Evolutionary conservation across 768 basidiomycete species (phyloP).

Genomic region (Suillus luteus): DNA sequence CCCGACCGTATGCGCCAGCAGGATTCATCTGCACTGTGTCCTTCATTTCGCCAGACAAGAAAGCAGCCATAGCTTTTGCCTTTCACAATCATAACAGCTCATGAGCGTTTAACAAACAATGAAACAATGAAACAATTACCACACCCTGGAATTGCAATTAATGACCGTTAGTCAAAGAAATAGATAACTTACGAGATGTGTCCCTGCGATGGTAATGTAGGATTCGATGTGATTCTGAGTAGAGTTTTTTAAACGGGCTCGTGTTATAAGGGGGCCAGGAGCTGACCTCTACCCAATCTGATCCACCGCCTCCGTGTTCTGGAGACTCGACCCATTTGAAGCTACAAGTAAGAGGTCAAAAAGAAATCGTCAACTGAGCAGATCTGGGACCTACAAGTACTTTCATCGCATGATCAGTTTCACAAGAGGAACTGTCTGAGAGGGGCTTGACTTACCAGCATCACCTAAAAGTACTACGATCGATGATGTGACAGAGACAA

Average conservation of each 20-base stretch:
- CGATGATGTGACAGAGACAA: constrained; percentile 38
- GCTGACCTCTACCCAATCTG: constrained; percentile 86
- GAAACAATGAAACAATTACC: constrained; percentile 42
- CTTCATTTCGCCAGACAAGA: constrained; percentile 94
- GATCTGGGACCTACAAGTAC: constrained; percentile 74
- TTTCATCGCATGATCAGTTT: constrained; percentile 31
- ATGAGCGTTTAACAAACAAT: not conserved
- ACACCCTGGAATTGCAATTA: constrained; percentile 55
- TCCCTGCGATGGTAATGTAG: constrained; percentile 82
- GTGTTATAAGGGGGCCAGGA: not conserved
- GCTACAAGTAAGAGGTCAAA: constrained; percentile 39
- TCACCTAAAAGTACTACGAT: constrained; percentile 46
- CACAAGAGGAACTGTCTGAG: constrained; percentile 7
- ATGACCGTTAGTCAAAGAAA: constrained; percentile 11
- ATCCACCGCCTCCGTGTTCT: constrained; percentile 76
- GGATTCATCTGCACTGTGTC: constrained; percentile 88
- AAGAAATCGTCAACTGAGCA: constrained; percentile 8
- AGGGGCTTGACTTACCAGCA: constrained; percentile 38
- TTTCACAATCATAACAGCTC: constrained; percentile 28
- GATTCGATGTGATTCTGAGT: constrained; percentile 80
- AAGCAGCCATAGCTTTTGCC: constrained; percentile 95
- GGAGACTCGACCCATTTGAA: constrained; percentile 97
- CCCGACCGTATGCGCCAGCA: constrained; percentile 72
- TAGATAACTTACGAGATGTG: constrained; percentile 64
- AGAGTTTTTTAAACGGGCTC: not conserved